Percentiles rank a stretch among this genome's conserved stretches.
Evolutionary conservation across 106 monocot species (phyloP).

Genomic region (Posidonia australis): DNA sequence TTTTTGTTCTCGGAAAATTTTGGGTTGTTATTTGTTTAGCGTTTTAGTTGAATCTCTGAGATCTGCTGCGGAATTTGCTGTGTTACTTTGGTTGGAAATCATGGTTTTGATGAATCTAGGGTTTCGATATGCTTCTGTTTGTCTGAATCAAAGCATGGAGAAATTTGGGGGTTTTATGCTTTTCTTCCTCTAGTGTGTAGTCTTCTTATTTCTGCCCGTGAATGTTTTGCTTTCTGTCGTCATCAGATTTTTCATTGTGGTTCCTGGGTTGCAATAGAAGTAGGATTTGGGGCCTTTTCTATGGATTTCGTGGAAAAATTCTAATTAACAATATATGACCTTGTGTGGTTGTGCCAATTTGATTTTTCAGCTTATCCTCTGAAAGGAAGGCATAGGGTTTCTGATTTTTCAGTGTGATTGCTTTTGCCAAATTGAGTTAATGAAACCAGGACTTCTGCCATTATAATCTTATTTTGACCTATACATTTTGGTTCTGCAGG

Average conservation of each 20-base stretch:
- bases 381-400: background rate
- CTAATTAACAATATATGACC: too few species aligned
- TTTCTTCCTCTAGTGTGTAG: too few species aligned
- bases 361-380: too few species aligned
- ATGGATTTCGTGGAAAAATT: too few species aligned
- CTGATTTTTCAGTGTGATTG: background rate
- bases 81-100: background rate
- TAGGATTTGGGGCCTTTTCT: too few species aligned
- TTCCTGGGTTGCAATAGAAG: background rate
- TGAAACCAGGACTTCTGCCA: background rate
- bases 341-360: too few species aligned
- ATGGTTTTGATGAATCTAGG: background rate
- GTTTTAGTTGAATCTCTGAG: background rate
- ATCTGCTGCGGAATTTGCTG: background rate
- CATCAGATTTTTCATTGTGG: background rate
- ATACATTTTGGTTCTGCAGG: background rate
- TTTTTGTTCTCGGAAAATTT: background rate
- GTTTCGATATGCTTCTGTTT: background rate
- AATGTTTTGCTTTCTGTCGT: background rate
- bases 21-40: background rate
- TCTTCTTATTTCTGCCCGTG: too few species aligned
- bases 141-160: background rate
- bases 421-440: background rate
- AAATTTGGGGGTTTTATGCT: too few species aligned
- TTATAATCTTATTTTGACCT: background rate